A percentile compares a stretch with the other conserved stretches of the same genome.
phyloP scores from a whole-genome alignment of 495 filamentous ascomycete genomes.

The Talaromyces liani region DNA sequence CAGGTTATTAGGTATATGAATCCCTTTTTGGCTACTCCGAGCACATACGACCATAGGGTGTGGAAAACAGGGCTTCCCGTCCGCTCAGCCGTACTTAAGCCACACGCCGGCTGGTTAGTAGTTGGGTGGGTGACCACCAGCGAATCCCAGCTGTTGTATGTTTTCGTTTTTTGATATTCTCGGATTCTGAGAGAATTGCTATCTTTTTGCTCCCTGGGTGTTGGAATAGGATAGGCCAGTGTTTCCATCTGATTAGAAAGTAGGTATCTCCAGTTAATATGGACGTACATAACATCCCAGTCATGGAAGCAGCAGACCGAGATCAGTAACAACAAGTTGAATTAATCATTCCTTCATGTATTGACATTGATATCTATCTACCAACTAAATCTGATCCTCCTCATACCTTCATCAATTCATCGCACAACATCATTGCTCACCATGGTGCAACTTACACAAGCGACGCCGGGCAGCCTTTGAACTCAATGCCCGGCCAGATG shows the following conservation, averaged over 20 bases:
- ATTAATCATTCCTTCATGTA: not conserved
- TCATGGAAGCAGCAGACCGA: not conserved
- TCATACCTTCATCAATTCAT: not conserved
- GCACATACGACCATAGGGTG: too few relatives aligned
- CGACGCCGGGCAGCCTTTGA: not conserved
- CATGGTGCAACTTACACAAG: not conserved
- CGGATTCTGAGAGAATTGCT: too few relatives aligned
- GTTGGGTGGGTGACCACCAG: not conserved
- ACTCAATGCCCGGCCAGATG: not conserved
- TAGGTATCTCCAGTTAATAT: too few relatives aligned
- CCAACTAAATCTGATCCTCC: not conserved
- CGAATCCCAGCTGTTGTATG: constrained; percentile 2
- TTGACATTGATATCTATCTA: not conserved
- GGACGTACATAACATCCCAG: too few relatives aligned
- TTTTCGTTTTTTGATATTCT: not conserved
- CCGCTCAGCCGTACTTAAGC: too few relatives aligned
- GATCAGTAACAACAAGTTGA: not conserved
- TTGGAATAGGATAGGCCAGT: too few relatives aligned
- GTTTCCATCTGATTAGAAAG: too few relatives aligned
- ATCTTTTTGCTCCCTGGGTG: too few relatives aligned
- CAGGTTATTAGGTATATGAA: too few relatives aligned
- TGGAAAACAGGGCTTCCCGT: too few relatives aligned
- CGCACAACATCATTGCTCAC: not conserved
- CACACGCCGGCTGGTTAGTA: too few relatives aligned
- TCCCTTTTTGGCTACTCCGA: too few relatives aligned